Evolutionary conservation across 768 basidiomycete genomes (phyloP).

Genomic region (Aureoboletus auriporus): DNA sequence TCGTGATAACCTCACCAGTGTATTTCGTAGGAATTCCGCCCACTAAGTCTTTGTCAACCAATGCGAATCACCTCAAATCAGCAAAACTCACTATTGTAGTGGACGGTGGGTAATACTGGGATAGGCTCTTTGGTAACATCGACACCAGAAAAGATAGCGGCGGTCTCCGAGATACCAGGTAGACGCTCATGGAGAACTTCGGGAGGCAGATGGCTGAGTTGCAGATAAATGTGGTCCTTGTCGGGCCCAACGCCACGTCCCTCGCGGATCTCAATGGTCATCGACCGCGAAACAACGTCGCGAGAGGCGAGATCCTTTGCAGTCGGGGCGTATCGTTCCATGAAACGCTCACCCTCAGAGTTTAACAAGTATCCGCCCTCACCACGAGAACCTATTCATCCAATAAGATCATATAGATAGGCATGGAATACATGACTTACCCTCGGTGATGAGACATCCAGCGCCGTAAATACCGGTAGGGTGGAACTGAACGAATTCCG

Average conservation of each 20-base stretch:
- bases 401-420: neutral
- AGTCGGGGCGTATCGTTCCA: slow-evolving; percentile 99
- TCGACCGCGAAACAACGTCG: slow-evolving; percentile 98
- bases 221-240: slow-evolving; percentile 95
- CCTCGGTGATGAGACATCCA: slow-evolving; percentile 98
- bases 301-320: slow-evolving; percentile 99
- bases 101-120: slow-evolving; percentile 96
- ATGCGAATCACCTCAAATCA: slow-evolving; percentile 1
- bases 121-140: slow-evolving; percentile 99
- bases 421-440: slow-evolving; percentile 35
- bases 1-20: slow-evolving; percentile 93
- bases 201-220: slow-evolving; percentile 94
- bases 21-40: slow-evolving; percentile 99
- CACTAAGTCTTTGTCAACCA: slow-evolving; percentile 49
- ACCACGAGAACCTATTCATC: slow-evolving; percentile 80
- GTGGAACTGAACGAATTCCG: slow-evolving; percentile 99
- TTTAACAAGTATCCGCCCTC: slow-evolving; percentile 99
- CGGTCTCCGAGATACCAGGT: slow-evolving; percentile 99
- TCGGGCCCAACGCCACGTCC: slow-evolving; percentile 98
- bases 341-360: slow-evolving; percentile 98
- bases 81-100: slow-evolving; percentile 86
- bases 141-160: slow-evolving; percentile 97
- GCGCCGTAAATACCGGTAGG: slow-evolving; percentile 99
- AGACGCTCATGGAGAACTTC: slow-evolving; percentile 95
- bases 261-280: slow-evolving; percentile 98